Conservation (phyloP, 768 basidiomycete genomes). For the Leccinum aurantiacum region DNA sequence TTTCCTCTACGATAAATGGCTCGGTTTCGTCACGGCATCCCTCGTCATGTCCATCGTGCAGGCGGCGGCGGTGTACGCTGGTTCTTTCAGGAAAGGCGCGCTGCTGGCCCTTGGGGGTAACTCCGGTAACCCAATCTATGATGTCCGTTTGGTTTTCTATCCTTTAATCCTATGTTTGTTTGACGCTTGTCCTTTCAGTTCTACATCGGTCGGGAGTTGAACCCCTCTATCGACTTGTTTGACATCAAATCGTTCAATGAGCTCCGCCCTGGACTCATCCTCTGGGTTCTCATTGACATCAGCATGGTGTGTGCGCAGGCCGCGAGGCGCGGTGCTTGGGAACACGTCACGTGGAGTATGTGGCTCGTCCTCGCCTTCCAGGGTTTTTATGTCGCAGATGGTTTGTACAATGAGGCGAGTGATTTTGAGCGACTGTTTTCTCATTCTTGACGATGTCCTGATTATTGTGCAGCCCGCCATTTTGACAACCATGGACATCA, state of each 20-base stretch:
- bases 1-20: conserved; percentile 89
- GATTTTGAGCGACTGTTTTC: not conserved
- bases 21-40: conserved; percentile 84
- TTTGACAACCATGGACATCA: conserved; percentile 97
- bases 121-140: conserved; percentile 82
- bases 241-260: conserved; percentile 63
- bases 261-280: conserved; percentile 60
- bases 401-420: conserved; percentile 85
- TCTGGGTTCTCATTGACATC: conserved; percentile 92
- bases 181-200: conserved; percentile 50
- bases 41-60: conserved; percentile 77
- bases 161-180: not conserved
- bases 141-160: conserved; percentile 53
- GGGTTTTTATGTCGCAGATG: conserved; percentile 81
- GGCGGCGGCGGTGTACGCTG: conserved; percentile 64
- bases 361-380: conserved; percentile 87
- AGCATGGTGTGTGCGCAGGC: conserved; percentile 92
- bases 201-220: conserved; percentile 92
- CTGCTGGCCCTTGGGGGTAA: conserved; percentile 94
- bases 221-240: conserved; percentile 79
- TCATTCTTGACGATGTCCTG: not conserved
- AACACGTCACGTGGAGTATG: conserved; percentile 83
- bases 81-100: conserved; percentile 66
- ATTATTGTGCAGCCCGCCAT: conserved; percentile 63
- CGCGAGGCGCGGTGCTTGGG: conserved; percentile 64